Evolutionary conservation across 805 yeast species (phyloP).

Genomic region (Ogataea salicorniae): DNA sequence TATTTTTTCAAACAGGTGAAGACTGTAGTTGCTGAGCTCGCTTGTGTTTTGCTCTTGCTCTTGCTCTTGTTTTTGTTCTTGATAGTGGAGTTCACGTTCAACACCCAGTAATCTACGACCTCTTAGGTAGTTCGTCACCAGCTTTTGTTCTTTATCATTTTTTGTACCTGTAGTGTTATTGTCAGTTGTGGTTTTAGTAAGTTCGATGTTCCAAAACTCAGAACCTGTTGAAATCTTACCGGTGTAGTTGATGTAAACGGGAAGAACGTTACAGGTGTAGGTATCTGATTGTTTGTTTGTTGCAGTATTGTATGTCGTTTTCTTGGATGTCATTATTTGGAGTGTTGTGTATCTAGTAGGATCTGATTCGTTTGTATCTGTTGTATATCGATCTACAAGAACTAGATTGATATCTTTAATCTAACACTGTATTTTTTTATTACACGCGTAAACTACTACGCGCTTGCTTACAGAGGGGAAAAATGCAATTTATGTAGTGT

Average conservation of each 20-base stretch:
- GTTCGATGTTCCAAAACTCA: conserved; percentile 9
- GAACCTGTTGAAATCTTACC: conserved; percentile 7
- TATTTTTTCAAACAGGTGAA: conserved; percentile 5
- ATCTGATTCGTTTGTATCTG: too few relatives aligned
- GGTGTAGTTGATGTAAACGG: conserved; percentile 13
- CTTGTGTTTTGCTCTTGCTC: not conserved
- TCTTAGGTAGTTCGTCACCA: conserved; percentile 13
- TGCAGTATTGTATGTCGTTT: not conserved
- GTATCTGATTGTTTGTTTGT: not conserved
- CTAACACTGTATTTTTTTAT: too few relatives aligned
- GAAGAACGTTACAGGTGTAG: conserved; percentile 18
- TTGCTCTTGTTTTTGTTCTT: not conserved
- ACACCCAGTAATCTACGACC: conserved; percentile 19
- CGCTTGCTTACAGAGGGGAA: too few relatives aligned
- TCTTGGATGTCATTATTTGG: not conserved
- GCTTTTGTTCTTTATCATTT: not conserved
- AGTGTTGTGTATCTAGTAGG: too few relatives aligned
- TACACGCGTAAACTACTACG: too few relatives aligned
- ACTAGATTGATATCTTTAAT: too few relatives aligned
- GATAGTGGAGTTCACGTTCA: conserved; percentile 5
- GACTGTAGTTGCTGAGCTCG: not conserved
- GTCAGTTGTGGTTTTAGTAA: not conserved
- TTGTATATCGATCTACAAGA: too few relatives aligned
- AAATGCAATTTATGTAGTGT: too few relatives aligned
- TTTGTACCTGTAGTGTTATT: not conserved